Conservation (phyloP, 2,329 filamentous ascomycete species). For the Colletotrichum camelliae region DNA sequence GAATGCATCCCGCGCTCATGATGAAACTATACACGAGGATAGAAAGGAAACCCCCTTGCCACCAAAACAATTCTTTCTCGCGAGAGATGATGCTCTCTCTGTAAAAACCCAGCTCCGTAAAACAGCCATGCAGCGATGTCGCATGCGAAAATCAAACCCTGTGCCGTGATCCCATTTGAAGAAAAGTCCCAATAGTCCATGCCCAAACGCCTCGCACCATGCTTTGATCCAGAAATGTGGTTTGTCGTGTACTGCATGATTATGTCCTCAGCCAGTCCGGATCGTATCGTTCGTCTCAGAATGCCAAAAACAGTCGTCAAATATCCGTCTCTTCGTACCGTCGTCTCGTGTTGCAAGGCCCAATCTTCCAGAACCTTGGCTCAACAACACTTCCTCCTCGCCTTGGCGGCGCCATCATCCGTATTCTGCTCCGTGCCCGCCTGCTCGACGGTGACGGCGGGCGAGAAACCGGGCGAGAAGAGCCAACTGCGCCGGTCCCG, state of each 20-base stretch:
- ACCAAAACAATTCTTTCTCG: background rate
- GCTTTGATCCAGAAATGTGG: background rate
- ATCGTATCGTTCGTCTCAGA: background rate
- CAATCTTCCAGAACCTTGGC: background rate
- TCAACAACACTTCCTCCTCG: constrained; percentile 32
- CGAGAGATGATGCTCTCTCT: constrained; percentile 4
- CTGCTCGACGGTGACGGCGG: constrained; percentile 54
- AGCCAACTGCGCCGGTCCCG: constrained; percentile 65
- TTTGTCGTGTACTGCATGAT: background rate
- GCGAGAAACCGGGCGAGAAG: constrained; percentile 60
- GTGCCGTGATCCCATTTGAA: background rate
- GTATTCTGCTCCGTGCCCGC: constrained; percentile 32
- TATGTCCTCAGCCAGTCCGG: background rate
- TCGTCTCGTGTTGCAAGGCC: background rate
- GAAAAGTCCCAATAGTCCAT: background rate
- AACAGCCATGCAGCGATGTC: background rate
- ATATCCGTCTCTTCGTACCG: background rate
- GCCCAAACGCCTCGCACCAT: background rate
- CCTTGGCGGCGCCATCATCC: constrained; percentile 21
- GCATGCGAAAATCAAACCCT: background rate
- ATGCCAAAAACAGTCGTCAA: background rate
- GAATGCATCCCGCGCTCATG: background rate
- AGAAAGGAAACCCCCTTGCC: background rate
- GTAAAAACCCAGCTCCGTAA: background rate
- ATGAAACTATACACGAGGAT: background rate